phyloP scores from a whole-genome alignment of 768 basidiomycete species.

The Cubamyces sp. region DNA sequence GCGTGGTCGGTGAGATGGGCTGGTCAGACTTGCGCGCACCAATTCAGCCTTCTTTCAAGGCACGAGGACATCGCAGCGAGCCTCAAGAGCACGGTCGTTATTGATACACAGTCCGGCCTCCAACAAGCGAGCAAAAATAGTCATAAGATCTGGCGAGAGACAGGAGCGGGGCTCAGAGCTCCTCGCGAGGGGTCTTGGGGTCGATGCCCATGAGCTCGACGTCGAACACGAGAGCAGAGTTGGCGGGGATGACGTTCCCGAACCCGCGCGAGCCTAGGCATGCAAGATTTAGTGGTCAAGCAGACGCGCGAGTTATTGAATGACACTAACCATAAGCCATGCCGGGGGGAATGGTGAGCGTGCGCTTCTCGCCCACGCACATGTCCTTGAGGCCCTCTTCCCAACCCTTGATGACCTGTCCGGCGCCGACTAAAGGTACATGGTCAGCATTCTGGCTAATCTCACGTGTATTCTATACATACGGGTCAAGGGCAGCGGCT shows the following conservation, averaged over 20 bases:
- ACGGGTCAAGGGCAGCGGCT: constrained; percentile 82
- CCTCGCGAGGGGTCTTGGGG: constrained; percentile 48
- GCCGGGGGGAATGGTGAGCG: constrained; percentile 78
- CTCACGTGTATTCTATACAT: constrained; percentile 32
- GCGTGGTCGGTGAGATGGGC: too few relatives aligned
- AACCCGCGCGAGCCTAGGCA: constrained; percentile 72
- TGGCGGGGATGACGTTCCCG: constrained; percentile 75
- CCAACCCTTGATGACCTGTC: constrained; percentile 87
- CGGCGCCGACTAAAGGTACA: constrained; percentile 60
- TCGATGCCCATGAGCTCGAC: constrained; percentile 79
- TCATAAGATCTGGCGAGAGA: not conserved
- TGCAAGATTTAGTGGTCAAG: not conserved
- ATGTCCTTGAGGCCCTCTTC: constrained; percentile 82
- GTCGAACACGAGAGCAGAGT: constrained; percentile 83
- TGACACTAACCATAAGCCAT: constrained; percentile 78
- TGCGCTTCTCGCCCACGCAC: constrained; percentile 89
- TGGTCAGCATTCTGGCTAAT: not conserved
- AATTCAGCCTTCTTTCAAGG: not conserved
- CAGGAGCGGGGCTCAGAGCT: constrained; percentile 45
- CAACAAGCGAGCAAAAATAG: not conserved
- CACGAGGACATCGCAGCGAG: not conserved
- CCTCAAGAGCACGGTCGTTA: not conserved
- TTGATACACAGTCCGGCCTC: constrained; percentile 3
- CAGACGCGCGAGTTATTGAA: not conserved
- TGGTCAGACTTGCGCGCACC: too few relatives aligned